A percentile compares a stretch with the other conserved stretches of the same genome.
These are phyloP conservation scores for Candida insectalens DNA, from an alignment of 805 yeast genomes.

Conservation along the genomic window DNA sequence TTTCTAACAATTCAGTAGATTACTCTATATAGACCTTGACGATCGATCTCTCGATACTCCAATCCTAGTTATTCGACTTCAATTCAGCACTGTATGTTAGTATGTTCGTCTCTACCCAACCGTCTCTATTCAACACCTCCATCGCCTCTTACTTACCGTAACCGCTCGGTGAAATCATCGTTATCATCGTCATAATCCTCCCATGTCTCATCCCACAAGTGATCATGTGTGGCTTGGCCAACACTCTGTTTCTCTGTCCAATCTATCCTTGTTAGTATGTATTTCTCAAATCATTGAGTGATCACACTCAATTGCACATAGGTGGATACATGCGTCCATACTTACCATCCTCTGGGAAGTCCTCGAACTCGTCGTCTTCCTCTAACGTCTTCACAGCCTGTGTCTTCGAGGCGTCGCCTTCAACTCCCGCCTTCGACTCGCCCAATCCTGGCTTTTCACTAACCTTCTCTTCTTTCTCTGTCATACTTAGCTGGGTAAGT, in stretches of 20 bases:
- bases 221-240: slow-evolving; percentile 40
- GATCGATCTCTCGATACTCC: too few species aligned
- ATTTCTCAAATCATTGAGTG: background rate
- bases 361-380: slow-evolving; percentile 96
- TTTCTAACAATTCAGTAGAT: too few species aligned
- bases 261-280: slow-evolving; percentile 24
- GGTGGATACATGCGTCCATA: slow-evolving; percentile 3
- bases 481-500: background rate
- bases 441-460: too few species aligned
- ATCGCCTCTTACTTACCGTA: too few species aligned
- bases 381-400: slow-evolving; percentile 62
- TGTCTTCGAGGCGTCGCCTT: slow-evolving; percentile 4
- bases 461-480: background rate
- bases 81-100: too few species aligned
- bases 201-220: slow-evolving; percentile 97
- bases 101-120: too few species aligned
- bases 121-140: too few species aligned
- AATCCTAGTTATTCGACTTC: too few species aligned
- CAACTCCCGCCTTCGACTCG: too few species aligned
- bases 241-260: slow-evolving; percentile 59
- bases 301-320: background rate
- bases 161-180: slow-evolving; percentile 72
- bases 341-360: slow-evolving; percentile 77
- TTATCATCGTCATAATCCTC: slow-evolving; percentile 83
- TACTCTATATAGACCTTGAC: too few species aligned